Evolutionary conservation across 2,329 filamentous ascomycete species (phyloP).

Genomic region (Fusarium succisae): DNA sequence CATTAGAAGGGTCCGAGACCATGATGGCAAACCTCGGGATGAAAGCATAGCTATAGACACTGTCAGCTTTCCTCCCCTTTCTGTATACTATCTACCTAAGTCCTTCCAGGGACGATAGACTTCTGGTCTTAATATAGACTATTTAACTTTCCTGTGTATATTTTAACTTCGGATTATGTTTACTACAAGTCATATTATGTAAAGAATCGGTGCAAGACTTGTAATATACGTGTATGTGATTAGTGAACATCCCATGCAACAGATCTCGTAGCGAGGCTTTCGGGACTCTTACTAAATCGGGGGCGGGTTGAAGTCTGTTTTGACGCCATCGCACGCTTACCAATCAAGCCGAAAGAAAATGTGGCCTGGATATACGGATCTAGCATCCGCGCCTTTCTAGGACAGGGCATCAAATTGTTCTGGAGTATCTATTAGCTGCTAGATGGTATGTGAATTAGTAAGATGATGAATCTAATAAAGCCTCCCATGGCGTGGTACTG

Average conservation of each 20-base stretch:
- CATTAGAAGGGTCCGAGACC: no score
- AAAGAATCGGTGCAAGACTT: rapidly evolving
- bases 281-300: neutral
- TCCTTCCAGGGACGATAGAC: no score
- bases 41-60: no score
- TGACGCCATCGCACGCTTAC: neutral
- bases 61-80: no score
- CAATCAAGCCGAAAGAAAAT: neutral
- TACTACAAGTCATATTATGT: rapidly evolving
- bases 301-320: neutral
- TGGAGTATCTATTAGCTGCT: neutral
- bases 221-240: neutral
- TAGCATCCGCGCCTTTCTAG: neutral
- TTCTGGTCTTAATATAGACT: neutral
- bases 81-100: no score
- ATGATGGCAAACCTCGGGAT: no score
- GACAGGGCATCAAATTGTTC: neutral
- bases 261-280: neutral
- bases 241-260: neutral
- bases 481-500: neutral
- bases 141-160: rapidly evolving
- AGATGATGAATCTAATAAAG: neutral
- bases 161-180: neutral
- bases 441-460: neutral
- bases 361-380: neutral